Base-by-base conservation (phyloP, 225 moss, liverwort and hornwort species). In the Bryoerythrophyllum caledonicum region DNA sequence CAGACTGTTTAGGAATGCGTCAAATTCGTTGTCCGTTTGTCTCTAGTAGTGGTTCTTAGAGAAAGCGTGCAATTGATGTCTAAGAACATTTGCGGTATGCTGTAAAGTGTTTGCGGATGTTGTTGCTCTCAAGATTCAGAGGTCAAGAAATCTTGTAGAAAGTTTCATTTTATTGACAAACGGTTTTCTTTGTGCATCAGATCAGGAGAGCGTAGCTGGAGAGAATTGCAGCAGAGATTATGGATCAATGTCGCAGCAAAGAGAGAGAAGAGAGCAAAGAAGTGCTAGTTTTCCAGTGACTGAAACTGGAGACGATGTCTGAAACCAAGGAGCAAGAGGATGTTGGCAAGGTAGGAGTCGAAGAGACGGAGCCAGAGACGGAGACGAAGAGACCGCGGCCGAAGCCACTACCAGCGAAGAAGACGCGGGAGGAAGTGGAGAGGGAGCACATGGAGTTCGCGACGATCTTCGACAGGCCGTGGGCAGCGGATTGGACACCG, bases 381-480 rank as follows among this genome's bases (percentile, higher is more conserved):
- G 28, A 68, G 52, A n/a, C 49, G n/a, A 34, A 32, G 68, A 65
- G 26, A 58, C 27, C 75, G 23, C 32, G 44, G 43, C 56, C 70
- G 44, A 73, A 79, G 71, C 40, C 71, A n/a, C 65, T 63, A n/a
- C 60, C 80, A 63, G 37, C 15, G 17, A 69, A 65, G 40, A 83
- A 83, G 72, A 61, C 83, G 60, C 72, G 78, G 63, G 69, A 68
- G 38, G 71, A 83, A 61, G 75, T 73, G 48, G 86, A 83, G 78
- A 81, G 73, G 70, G 86, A 83, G 6, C 83, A 83, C 75, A 86
- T 81, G 83, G 83, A 81, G 69, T 86, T 86, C 65, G 86, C 86
- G 19, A 54, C 75, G 78, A 81, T 83, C 68, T 86, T 83, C 34
- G 83, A 83, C 30, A 59, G 73, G 40, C 82, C 82, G 1, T 86